A percentile compares a stretch with the other conserved stretches of the same genome.
These are phyloP conservation scores for Vigna trinervia DNA, from an alignment of 306 rosid species.

Conservation along the genomic window DNA sequence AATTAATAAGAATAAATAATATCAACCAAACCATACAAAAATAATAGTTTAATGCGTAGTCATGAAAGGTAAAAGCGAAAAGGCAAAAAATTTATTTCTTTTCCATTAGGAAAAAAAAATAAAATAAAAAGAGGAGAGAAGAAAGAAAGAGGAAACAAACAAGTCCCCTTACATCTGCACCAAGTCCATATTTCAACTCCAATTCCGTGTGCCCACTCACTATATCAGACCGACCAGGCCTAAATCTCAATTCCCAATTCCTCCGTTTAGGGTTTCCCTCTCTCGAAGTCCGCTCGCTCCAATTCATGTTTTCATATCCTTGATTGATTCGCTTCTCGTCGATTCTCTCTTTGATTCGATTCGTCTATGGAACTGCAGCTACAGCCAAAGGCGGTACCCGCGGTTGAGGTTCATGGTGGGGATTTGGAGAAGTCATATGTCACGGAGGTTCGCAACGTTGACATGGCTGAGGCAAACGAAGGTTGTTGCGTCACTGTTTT, in stretches of 20 bases:
- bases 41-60: background rate
- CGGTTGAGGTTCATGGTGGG: background rate
- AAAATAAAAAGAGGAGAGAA: background rate
- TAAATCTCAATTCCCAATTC: conserved; percentile 30
- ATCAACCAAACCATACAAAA: background rate
- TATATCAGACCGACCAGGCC: conserved; percentile 54
- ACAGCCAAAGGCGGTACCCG: background rate
- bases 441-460: background rate
- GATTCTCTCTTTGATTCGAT: conserved; percentile 25
- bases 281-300: background rate
- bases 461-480: conserved; percentile 4
- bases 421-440: conserved; percentile 47
- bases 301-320: background rate
- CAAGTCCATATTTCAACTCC: conserved; percentile 47
- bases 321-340: conserved; percentile 9
- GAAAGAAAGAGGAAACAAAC: conserved; percentile 33
- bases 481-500: conserved; percentile 21
- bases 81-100: background rate
- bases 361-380: conserved; percentile 33
- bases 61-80: conserved; percentile 28
- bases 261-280: conserved; percentile 64
- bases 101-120: background rate
- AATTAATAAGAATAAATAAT: background rate
- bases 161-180: conserved; percentile 58
- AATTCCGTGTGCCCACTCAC: conserved; percentile 53